phyloP scores from a whole-genome alignment of 2,329 filamentous ascomycete genomes.

The Cylindrodendrum hubeiense region DNA sequence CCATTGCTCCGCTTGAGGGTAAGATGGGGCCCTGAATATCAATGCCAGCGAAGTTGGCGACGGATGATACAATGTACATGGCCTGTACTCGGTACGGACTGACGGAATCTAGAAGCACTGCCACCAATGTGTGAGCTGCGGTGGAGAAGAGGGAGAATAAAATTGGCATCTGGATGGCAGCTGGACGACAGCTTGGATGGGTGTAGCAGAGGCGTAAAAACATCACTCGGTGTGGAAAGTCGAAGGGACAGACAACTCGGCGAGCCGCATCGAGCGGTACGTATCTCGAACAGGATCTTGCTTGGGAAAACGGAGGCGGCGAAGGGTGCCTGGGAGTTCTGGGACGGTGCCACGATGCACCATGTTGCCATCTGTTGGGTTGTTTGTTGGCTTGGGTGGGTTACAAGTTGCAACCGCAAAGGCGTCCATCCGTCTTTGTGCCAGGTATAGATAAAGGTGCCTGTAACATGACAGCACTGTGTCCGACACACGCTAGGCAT shows the following conservation, averaged over 20 bases:
- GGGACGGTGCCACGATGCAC: not conserved
- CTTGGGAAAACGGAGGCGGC: not conserved
- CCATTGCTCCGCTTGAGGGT: conserved; percentile 5
- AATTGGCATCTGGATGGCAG: not conserved
- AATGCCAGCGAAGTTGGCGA: conserved; percentile 34
- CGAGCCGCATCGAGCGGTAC: conserved; percentile 8
- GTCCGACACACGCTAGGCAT: not conserved
- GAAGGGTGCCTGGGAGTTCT: not conserved
- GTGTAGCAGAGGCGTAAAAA: not conserved
- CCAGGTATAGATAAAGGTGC: not conserved
- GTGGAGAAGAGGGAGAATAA: conserved; percentile 11
- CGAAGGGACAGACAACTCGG: not conserved
- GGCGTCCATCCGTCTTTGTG: not conserved
- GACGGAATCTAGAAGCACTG: conserved; percentile 26
- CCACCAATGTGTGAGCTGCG: conserved; percentile 20
- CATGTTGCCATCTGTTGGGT: not conserved
- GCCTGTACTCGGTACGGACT: not conserved
- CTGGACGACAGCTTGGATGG: not conserved
- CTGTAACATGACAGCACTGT: conserved; percentile 17
- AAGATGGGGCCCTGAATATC: conserved; percentile 32
- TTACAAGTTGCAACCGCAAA: not conserved
- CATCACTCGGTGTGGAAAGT: not conserved
- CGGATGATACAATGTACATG: conserved; percentile 1
- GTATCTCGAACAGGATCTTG: conserved; percentile 2
- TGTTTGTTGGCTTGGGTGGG: not conserved